Evolutionary conservation across 73 alveolate species (phyloP).

Genomic region (Paramecium biaurelia): DNA sequence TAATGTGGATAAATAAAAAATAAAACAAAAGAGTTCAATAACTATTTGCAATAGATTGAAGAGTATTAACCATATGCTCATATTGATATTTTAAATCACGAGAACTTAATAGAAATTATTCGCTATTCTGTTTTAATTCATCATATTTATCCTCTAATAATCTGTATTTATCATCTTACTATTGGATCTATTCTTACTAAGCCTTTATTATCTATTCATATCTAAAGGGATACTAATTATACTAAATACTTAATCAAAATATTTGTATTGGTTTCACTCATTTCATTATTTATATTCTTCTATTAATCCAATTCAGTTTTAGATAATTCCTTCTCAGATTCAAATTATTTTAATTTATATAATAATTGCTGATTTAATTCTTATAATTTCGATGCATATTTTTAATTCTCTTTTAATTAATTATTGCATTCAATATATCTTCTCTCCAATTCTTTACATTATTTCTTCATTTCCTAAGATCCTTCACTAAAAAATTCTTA

Average conservation of each 20-base stretch:
- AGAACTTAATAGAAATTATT: neutral
- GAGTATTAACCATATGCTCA: slow-evolving; percentile 33
- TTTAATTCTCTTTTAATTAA: neutral
- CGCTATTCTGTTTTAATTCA: neutral
- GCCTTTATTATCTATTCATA: neutral
- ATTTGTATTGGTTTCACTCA: neutral
- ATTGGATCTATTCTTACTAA: neutral
- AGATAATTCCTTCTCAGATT: neutral
- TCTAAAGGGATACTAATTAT: neutral
- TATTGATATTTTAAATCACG: neutral
- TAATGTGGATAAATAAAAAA: neutral
- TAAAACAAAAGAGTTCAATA: neutral
- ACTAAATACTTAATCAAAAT: neutral
- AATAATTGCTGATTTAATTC: slow-evolving; percentile 8
- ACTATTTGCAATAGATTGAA: neutral
- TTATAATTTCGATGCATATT: neutral
- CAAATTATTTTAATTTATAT: neutral
- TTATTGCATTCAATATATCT: neutral
- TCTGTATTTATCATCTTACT: neutral
- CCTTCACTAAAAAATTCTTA: neutral
- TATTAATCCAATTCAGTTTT: neutral
- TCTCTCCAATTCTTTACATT: slow-evolving; percentile 27
- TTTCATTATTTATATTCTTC: neutral
- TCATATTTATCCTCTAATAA: neutral
- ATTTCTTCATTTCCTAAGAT: neutral